Base-by-base conservation (phyloP, 2,329 filamentous ascomycete species). In the Fusarium goolgardi region DNA sequence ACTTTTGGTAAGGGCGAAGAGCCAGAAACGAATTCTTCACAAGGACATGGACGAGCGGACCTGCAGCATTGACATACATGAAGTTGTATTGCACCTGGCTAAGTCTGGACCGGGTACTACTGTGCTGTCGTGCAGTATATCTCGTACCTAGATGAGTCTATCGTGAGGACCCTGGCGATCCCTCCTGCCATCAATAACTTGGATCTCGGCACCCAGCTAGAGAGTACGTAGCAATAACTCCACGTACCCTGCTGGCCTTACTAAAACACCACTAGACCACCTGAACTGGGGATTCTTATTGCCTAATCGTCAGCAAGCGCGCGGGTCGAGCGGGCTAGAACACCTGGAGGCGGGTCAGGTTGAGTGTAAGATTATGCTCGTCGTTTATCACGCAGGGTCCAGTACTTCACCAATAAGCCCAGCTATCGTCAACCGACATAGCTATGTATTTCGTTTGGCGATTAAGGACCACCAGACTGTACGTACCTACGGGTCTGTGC, bases 11-110 rank as follows among this genome's bases (percentile, higher is more conserved):
- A 61, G 29, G 41, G 37, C 31, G 11, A 46, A 47, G 58, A 52
- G 34, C 54, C 46, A 55, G 57, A 60, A 62, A 25, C 53, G 35
- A 37, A 54, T 54, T 45, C 54, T 53, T 27, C 37, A 43, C 40
- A 46, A 47, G 52, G 49, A 46, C 46, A 40, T 34, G 46, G 32
- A 52, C 37, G 47, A 58, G 60, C 56, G 63, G 59, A 66, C 64
- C 69, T 74, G 72, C 69, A 74, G 55, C 57, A 63, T 58, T 74
- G 70, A 72, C 71, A 73, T 61, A 71, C 72, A 74, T 68, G 44
- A 69, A 56, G 59, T 62, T 61, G 67, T 67, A 63, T 69, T 47
- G 63, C 55, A 58, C 63, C 65, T 55, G 44, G 49, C 56, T 70
- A 47, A 55, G 43, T 45, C 49, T 40, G 53, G 46, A 39, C 44